These are phyloP conservation scores for Murraya paniculata DNA, from an alignment of 345 rosid genomes.

Conservation along the genomic window DNA sequence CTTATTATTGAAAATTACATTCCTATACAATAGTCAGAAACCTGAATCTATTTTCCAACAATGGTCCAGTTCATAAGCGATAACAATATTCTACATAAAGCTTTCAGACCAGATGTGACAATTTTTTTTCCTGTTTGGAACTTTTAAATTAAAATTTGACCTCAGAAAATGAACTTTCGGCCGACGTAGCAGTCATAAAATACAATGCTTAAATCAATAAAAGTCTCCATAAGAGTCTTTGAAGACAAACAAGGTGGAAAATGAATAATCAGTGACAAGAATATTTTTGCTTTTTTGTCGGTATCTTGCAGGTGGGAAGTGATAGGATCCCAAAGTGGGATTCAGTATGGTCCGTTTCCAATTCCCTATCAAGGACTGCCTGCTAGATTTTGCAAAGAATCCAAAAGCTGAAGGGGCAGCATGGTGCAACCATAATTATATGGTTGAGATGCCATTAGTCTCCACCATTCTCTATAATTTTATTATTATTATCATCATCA, in stretches of 20 bases:
- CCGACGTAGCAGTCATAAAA: background rate
- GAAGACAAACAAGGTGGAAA: background rate
- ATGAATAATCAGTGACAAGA: constrained; percentile 16
- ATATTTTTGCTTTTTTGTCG: constrained; percentile 7
- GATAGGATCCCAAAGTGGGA: constrained; percentile 49
- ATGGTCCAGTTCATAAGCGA: background rate
- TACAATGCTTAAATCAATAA: background rate
- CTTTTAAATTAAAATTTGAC: background rate
- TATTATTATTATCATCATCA: background rate
- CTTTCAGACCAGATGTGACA: background rate
- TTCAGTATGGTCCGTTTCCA: constrained; percentile 76
- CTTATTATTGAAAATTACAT: no score
- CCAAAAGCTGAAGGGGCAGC: constrained; percentile 8
- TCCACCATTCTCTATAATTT: no score
- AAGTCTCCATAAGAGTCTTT: background rate
- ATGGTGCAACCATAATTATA: background rate
- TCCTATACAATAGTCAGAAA: background rate
- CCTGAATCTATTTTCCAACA: background rate
- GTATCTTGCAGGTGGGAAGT: constrained; percentile 70
- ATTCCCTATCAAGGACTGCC: constrained; percentile 70
- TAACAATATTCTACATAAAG: background rate
- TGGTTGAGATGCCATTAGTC: background rate
- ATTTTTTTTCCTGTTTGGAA: background rate
- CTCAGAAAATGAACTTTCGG: background rate
- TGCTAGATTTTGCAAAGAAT: constrained; percentile 61